These are phyloP conservation scores for Pyrus betulifolia DNA, from an alignment of 306 rosid species.

Conservation along the genomic window DNA sequence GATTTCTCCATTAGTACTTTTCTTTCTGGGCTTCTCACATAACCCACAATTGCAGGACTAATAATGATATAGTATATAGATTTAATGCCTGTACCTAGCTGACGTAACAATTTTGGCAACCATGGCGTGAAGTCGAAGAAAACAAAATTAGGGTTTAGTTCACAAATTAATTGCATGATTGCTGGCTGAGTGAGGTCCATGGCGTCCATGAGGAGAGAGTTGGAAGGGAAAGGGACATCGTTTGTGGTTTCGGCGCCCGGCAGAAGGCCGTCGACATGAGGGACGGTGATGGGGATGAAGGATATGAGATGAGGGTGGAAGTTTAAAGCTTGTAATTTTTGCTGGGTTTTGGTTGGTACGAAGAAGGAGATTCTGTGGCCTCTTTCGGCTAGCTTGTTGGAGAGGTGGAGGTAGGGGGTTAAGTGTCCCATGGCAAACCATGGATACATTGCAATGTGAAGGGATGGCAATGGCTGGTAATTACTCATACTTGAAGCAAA, in stretches of 20 bases:
- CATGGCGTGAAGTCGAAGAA: slow-evolving; percentile 52
- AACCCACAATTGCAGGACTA: slow-evolving; percentile 35
- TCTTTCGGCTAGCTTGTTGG: slow-evolving; percentile 61
- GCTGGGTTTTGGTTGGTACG: slow-evolving; percentile 33
- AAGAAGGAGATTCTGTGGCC: slow-evolving; percentile 59
- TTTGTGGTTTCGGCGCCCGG: slow-evolving; percentile 49
- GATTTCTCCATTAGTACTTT: slow-evolving; percentile 15
- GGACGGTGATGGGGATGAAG: slow-evolving; percentile 49
- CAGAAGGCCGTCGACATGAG: slow-evolving; percentile 57
- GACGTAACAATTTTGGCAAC: slow-evolving; percentile 43
- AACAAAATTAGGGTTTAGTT: slow-evolving; percentile 41
- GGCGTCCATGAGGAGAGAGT: slow-evolving; percentile 40
- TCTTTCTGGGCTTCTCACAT: slow-evolving; percentile 34
- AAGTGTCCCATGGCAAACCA: slow-evolving; percentile 76
- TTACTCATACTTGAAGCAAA: not conserved
- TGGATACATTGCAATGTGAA: slow-evolving; percentile 58
- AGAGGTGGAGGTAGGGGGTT: slow-evolving; percentile 43
- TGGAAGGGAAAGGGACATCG: slow-evolving; percentile 35
- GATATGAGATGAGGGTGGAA: slow-evolving; percentile 44
- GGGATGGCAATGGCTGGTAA: not conserved
- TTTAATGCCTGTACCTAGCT: slow-evolving; percentile 25
- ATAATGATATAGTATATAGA: slow-evolving; percentile 26
- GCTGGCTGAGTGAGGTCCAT: slow-evolving; percentile 55
- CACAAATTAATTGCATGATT: slow-evolving; percentile 21
- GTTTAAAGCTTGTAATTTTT: slow-evolving; percentile 44